Base-by-base conservation (phyloP, 352 stramenopile genomes). In the Phytophthora meadii region DNA sequence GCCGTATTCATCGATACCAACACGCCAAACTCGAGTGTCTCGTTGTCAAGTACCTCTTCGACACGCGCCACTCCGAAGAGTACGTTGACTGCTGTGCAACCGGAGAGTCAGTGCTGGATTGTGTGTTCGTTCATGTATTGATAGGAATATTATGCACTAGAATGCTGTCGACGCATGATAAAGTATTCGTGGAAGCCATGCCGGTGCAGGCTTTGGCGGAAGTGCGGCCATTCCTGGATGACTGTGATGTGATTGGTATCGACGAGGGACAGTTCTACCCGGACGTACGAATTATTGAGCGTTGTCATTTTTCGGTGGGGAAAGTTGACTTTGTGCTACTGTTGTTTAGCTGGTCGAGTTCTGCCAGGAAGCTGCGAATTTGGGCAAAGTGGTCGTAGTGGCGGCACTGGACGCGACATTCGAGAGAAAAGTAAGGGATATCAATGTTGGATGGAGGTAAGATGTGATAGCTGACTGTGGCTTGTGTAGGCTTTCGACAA, bases 211-310 rank as follows among this genome's bases (percentile, higher is more conserved):
- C 68, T 2, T 54, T 92, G 8, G 68, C 67, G 2, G 81, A 93
- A 58, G 78, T 90, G 53, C 77, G 79, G 22, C 59, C 79, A 27
- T 74, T 74, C 37, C 73, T 91, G 48, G 55, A 84, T 32, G 76
- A 89, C n/a, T 88, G 78, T 56, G 86, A 95, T 56, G 88, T 95
- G 32, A 93, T 95, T 52, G 86, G 83, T 46, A 92, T 95, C 51
- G 88, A 95, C 51, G 88, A 95, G 68, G 88, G 84, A 50, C 88
- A 95, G 68, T 95, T 95, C 69, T 94, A 93, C 66, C 77, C 82
- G 4, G 88, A 95, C 28, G 82, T 92, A 74, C 34, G 60, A 34
- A 40, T 47, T 56, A 11, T 9, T 28, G 5, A 17, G 44, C 24
- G 2, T 52, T 56, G 36, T 7, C 42, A 17, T 1, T 15, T 56